Conservation (phyloP, 495 filamentous ascomycete genomes). For the Talaromyces ruber region DNA sequence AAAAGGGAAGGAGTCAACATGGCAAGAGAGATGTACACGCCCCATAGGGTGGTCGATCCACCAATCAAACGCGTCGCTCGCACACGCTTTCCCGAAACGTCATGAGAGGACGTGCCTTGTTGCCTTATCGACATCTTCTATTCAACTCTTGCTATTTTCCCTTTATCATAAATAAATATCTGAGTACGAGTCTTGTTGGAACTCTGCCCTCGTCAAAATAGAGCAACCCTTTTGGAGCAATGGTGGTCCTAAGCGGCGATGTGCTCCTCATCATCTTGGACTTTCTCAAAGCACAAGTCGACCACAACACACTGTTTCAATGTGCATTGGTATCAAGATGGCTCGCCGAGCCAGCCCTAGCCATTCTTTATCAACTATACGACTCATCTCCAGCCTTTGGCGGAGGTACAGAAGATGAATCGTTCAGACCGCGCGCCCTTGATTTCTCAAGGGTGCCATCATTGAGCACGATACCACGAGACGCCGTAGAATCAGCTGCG, state of each 20-base stretch:
- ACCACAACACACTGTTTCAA: slow-evolving; percentile 21
- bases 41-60: not conserved
- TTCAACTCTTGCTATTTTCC: not conserved
- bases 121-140: not conserved
- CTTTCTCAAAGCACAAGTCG: slow-evolving; percentile 14
- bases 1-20: not conserved
- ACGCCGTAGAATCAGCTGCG: slow-evolving; percentile 7
- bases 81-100: not conserved
- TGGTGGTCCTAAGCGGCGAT: slow-evolving; percentile 14
- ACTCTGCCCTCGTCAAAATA: not conserved
- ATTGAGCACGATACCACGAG: not conserved
- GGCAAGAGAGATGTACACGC: not conserved
- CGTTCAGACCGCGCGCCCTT: slow-evolving; percentile 15
- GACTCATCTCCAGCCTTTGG: slow-evolving; percentile 26
- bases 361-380: slow-evolving; percentile 53
- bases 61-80: not conserved
- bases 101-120: not conserved
- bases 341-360: slow-evolving; percentile 48
- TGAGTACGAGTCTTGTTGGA: not conserved
- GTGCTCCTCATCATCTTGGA: slow-evolving; percentile 20
- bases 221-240: slow-evolving; percentile 8
- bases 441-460: not conserved
- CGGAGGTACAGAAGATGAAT: slow-evolving; percentile 28
- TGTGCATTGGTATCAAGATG: slow-evolving; percentile 17
- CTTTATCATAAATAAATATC: not conserved